Evolutionary conservation across 352 stramenopile genomes (phyloP).

Genomic region (Pythium graminicola): DNA sequence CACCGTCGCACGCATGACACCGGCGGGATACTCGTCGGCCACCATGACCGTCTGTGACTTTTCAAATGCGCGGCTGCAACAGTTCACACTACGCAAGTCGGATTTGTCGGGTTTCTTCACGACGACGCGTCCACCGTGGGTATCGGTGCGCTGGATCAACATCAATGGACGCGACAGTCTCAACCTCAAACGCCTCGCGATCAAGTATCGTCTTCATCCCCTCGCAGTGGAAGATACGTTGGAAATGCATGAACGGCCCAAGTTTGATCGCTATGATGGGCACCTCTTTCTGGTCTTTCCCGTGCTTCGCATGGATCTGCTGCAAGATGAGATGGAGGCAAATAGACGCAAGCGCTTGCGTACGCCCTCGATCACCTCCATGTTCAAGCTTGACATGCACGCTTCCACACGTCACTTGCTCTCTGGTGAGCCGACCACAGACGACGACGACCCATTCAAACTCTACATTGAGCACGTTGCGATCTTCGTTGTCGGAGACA

Average conservation of each 20-base stretch:
- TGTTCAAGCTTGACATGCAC: slow-evolving; percentile 38
- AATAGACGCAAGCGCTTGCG: slow-evolving; percentile 32
- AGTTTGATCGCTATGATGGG: slow-evolving; percentile 80
- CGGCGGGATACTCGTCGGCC: slow-evolving; percentile 41
- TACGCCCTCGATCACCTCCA: slow-evolving; percentile 31
- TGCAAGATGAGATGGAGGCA: slow-evolving; percentile 31
- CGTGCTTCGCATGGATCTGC: slow-evolving; percentile 64
- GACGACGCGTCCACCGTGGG: slow-evolving; percentile 58
- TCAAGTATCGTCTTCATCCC: slow-evolving; percentile 84
- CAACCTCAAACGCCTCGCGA: slow-evolving; percentile 79
- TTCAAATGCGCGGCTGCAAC: slow-evolving; percentile 60
- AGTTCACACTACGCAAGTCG: slow-evolving; percentile 44
- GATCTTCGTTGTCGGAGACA: slow-evolving; percentile 75
- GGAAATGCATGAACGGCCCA: slow-evolving; percentile 79
- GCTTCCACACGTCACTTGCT: slow-evolving; percentile 5
- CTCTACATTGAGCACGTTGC: slow-evolving; percentile 78
- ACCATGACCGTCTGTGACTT: slow-evolving; percentile 75
- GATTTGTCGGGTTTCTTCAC: slow-evolving; percentile 74
- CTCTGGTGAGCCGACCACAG: slow-evolving; percentile 22
- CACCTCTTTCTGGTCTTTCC: slow-evolving; percentile 83
- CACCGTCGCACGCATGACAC: slow-evolving; percentile 52
- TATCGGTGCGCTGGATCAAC: slow-evolving; percentile 86
- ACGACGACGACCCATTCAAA: slow-evolving; percentile 60
- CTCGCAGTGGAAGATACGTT: slow-evolving; percentile 83
- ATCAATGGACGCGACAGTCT: slow-evolving; percentile 70